Conservation (phyloP, 2,329 filamentous ascomycete species). For the Orbilia javanica region DNA sequence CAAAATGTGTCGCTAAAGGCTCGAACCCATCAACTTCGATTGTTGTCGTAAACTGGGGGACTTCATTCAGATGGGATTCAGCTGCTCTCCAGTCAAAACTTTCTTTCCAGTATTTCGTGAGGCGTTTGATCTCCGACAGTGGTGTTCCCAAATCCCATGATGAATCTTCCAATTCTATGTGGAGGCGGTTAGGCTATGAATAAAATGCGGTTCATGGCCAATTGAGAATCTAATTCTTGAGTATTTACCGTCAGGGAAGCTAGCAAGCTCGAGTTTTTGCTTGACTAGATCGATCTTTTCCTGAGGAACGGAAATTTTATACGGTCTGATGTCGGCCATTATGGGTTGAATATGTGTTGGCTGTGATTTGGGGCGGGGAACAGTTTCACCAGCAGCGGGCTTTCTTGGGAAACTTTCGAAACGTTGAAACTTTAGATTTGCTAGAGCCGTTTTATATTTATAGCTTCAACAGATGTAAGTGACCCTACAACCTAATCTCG, state of each 20-base stretch:
- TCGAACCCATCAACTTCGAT: slow-evolving; percentile 59
- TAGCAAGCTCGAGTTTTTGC: slow-evolving; percentile 43
- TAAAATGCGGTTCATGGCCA: neutral
- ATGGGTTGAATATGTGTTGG: neutral
- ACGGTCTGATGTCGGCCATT: slow-evolving; percentile 44
- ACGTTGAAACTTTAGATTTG: neutral
- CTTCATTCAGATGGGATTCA: slow-evolving; percentile 62
- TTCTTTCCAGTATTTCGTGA: slow-evolving; percentile 61
- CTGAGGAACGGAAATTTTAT: slow-evolving; percentile 33
- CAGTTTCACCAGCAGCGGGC: neutral
- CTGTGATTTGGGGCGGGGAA: neutral
- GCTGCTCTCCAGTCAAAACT: slow-evolving; percentile 63
- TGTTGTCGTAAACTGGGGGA: slow-evolving; percentile 63
- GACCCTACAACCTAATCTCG: too few species aligned
- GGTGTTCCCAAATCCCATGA: slow-evolving; percentile 42
- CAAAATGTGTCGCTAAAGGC: slow-evolving; percentile 62
- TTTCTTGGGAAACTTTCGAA: neutral
- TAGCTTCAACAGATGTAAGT: too few species aligned
- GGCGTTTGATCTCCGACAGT: slow-evolving; percentile 38
- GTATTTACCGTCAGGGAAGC: slow-evolving; percentile 37
- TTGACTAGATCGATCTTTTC: slow-evolving; percentile 42
- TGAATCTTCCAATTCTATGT: slow-evolving; percentile 38
- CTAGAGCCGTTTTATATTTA: too few species aligned
- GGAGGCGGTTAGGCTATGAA: neutral
- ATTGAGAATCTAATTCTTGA: neutral